Evolutionary conservation across 352 stramenopile genomes (phyloP), one percentile per base, ranked within the genome.

Genomic region (Phytopythium litorale): DNA sequence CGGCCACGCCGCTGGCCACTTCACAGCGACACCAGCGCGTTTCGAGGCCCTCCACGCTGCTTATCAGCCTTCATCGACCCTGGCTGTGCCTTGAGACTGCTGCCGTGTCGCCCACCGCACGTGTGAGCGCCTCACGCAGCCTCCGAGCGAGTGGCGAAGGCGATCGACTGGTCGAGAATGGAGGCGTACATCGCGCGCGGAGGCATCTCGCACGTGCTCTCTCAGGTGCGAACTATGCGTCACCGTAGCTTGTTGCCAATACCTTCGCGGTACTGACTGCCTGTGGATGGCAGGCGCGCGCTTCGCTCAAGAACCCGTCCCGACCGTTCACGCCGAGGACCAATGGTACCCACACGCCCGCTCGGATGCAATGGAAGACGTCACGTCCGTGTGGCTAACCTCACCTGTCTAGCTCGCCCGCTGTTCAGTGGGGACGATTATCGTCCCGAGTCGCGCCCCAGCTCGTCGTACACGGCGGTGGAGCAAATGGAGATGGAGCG

Each of bases 401-500:
- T 40, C 35, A 15, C 7, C 8, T 48, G 5, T 18, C 2, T 62
- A 69, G 61, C 68, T 35, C 79, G 84, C 2, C 67, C 81, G 32
- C 70, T 92, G 18, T 92, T 91, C 65, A 73, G 88, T n/a, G 81
- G 84, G 15, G 83, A 92, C 53, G 81, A 91, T 64, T 92, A 92
- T 54, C 79, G 81, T 6, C 81, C 81, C 11, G 75, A 71, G 1
- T 92, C 81, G 2, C 68, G 83, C 6, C 81, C 83, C 6, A 91
- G 81, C 46, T 92, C 81, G 16, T 91, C 81, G 18, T 90, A 84
- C 54, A 83, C 72, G 0, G 51, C 66, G 11, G 67, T 56, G 3
- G 82, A 92, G 60, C 63, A 81, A 2, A 75, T 71, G 43, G 64
- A 79, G 55, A 46, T 76, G 11, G 69, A 77, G 42, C 71, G 77